phyloP scores from a whole-genome alignment of 768 basidiomycete species.

The Boletus subcaerulescens region DNA sequence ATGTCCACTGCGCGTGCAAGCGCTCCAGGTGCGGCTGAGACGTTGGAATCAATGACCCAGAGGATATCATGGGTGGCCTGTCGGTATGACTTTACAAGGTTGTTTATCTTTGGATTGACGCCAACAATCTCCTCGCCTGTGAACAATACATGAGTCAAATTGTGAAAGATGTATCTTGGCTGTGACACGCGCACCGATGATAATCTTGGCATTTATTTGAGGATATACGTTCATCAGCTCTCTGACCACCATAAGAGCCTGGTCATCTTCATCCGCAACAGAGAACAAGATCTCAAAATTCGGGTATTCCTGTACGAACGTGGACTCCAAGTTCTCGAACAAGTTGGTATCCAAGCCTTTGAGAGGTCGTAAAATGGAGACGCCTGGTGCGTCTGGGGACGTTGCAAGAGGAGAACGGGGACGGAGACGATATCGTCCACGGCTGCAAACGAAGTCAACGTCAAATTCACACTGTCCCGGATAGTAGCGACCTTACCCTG shows the following conservation, averaged over 20 bases:
- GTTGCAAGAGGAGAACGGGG: conserved; percentile 59
- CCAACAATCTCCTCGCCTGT: conserved; percentile 82
- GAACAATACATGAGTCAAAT: background rate
- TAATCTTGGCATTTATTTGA: conserved; percentile 62
- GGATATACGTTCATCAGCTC: conserved; percentile 81
- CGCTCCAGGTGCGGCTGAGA: conserved; percentile 72
- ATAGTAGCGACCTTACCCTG: conserved; percentile 55
- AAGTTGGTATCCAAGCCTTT: conserved; percentile 95
- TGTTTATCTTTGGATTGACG: conserved; percentile 97
- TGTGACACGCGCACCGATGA: conserved; percentile 58
- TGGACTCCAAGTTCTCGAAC: conserved; percentile 93
- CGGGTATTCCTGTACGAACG: conserved; percentile 88
- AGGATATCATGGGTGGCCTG: conserved; percentile 84
- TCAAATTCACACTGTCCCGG: background rate
- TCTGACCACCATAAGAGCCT: conserved; percentile 79
- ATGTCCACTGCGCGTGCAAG: conserved; percentile 82
- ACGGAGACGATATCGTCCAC: conserved; percentile 68
- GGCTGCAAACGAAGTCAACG: conserved; percentile 42
- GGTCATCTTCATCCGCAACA: conserved; percentile 85
- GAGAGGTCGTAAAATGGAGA: conserved; percentile 90
- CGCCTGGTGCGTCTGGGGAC: conserved; percentile 69
- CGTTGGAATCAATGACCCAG: conserved; percentile 97
- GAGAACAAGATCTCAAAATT: conserved; percentile 90
- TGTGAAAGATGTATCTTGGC: background rate
- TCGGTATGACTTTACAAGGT: conserved; percentile 81